Conservation (phyloP, 345 rosid genomes). For the Eucalyptus marginata region DNA sequence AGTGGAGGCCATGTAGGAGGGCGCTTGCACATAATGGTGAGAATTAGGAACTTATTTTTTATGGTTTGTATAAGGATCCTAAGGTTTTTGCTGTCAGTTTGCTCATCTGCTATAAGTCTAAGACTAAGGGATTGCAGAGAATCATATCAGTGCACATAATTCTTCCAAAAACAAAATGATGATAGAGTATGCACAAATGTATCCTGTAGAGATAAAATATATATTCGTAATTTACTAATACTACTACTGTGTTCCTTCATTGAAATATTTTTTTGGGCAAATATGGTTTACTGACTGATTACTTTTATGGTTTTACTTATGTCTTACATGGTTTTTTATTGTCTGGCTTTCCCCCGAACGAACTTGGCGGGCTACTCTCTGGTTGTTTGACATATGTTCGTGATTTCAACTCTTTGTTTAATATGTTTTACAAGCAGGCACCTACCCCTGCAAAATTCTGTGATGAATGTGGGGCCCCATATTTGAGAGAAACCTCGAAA, state of each 20-base stretch:
- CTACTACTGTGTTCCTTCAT: neutral
- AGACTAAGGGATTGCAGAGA: neutral
- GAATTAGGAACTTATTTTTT: neutral
- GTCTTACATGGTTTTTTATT: neutral
- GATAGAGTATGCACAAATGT: neutral
- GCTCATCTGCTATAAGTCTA: neutral
- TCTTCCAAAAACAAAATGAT: neutral
- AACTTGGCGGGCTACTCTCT: neutral
- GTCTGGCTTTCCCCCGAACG: neutral
- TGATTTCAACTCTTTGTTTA: neutral
- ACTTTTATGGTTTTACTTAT: neutral
- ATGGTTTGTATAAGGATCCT: neutral
- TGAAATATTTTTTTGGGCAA: neutral
- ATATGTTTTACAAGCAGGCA: conserved; percentile 17
- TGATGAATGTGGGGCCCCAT: conserved; percentile 82
- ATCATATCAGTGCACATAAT: neutral
- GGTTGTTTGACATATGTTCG: neutral
- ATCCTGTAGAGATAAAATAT: neutral
- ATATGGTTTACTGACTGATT: neutral
- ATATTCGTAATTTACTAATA: neutral
- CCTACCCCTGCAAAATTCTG: conserved; percentile 70
- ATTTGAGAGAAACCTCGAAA: conserved; percentile 79
- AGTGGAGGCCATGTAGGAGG: conserved; percentile 52
- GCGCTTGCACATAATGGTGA: conserved; percentile 61
- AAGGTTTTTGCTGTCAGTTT: neutral